phyloP scores from a whole-genome alignment of 2,329 filamentous ascomycete genomes.

The Aspergillus flavus region DNA sequence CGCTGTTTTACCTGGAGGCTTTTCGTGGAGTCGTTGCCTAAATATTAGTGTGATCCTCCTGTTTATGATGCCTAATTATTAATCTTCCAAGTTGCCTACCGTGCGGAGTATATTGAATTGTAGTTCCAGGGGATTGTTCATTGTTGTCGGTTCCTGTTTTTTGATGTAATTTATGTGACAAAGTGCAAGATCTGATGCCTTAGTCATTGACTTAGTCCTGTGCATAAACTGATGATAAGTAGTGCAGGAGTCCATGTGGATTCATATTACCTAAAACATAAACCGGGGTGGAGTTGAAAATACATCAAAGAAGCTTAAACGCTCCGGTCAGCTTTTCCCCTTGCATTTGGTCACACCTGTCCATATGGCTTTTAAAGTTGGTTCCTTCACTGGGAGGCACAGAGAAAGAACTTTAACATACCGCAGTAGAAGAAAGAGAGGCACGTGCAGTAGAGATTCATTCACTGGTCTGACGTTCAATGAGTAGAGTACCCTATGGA shows the following conservation, averaged over 20 bases:
- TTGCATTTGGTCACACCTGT: neutral
- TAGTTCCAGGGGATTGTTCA: no score
- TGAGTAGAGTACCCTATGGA: neutral
- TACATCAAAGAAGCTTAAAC: slow-evolving; percentile 14
- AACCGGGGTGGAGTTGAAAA: slow-evolving; percentile 7
- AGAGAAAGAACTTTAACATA: neutral
- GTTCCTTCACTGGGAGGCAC: neutral
- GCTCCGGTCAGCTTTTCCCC: neutral
- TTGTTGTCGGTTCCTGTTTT: neutral
- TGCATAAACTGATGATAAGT: neutral
- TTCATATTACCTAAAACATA: neutral
- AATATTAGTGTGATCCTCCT: neutral
- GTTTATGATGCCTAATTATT: neutral
- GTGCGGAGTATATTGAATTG: no score
- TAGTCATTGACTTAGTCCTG: neutral
- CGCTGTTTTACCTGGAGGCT: neutral
- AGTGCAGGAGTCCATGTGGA: neutral
- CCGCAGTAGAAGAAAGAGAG: neutral
- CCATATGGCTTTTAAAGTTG: neutral
- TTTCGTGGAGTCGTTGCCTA: neutral
- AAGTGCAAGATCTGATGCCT: neutral
- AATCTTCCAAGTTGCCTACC: neutral
- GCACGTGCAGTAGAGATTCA: neutral
- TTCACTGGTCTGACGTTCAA: neutral
- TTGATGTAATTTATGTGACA: neutral